These are phyloP conservation scores for Colletotrichum horii DNA, from an alignment of 2,329 filamentous ascomycete genomes.

Conservation along the genomic window DNA sequence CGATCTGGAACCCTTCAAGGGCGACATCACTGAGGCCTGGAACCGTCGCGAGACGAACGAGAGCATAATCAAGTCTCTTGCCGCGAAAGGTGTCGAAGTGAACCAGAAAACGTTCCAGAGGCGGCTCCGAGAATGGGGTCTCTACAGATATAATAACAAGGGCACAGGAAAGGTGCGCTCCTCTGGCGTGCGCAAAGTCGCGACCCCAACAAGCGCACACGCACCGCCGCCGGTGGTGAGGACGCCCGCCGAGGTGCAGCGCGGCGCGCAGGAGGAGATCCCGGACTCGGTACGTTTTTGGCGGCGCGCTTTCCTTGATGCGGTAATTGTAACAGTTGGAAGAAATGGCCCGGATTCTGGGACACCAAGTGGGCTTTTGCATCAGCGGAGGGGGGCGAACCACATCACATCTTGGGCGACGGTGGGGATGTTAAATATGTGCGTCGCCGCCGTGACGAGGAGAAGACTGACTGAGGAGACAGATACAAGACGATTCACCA, in stretches of 20 bases:
- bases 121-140: slow-evolving; percentile 5
- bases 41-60: slow-evolving; percentile 11
- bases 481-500: background rate
- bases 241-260: background rate
- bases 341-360: background rate
- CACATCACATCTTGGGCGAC: background rate
- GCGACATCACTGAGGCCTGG: slow-evolving; percentile 5
- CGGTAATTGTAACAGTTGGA: slow-evolving; percentile 14
- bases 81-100: background rate
- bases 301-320: slow-evolving; percentile 2
- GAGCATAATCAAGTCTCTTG: slow-evolving; percentile 8
- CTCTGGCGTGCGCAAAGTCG: background rate
- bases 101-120: slow-evolving; percentile 10
- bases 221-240: background rate
- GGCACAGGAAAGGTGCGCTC: background rate
- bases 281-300: slow-evolving; percentile 9
- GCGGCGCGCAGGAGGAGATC: background rate
- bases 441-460: background rate
- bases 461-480: background rate
- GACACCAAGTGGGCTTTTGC: slow-evolving; percentile 9
- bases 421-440: background rate
- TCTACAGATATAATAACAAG: background rate
- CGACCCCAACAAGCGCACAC: background rate
- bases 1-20: slow-evolving; percentile 10
- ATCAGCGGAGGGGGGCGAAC: background rate